Evolutionary conservation across 371 early-diverging fungal species (phyloP), one percentile per base, ranked within the genome.

Genomic region (Zychaea mexicana): DNA sequence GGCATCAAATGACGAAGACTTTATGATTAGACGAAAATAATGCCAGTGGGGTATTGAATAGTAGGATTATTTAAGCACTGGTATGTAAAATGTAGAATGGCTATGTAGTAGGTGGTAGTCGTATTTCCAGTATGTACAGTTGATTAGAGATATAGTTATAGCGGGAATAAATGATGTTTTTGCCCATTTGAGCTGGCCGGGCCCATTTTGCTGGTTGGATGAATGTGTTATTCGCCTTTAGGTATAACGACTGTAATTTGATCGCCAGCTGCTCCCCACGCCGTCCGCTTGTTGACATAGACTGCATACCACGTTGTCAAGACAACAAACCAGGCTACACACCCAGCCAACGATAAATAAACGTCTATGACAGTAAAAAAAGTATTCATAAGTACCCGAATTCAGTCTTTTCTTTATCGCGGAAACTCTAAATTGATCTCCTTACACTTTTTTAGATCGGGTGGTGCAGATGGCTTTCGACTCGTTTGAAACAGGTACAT

Each of bases 231-330:
- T 24, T 70, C 71, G 26, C 85, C 84, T 70, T 85, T 85, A 60
- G 85, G 82, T 60, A 85, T 77, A 36, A 87, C 86, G 0, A 87
- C 88, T 2, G 88, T 85, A 21, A 85, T 68, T 36, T 60, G 63
- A 57, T 87, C 88, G 0, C 78, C 88, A 15, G 63, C 49, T 5
- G 68, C 59, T 10, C 86, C 86, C 88, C 86, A 87, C 1, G 38
- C 59, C 26, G 78, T 58, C 22, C 88, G 73, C 31, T 74, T 70
- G 53, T 78, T 81, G 27, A 87, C 81, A 72, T 81, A 87, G 21
- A 87, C 36, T 24, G 76, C 83, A 59, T 82, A 87, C 88, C 88
- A 87, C 12, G 71, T 76, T 7, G 85, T 77, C 36, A 77, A 62
- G 26, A 75, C 52, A 39, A 85, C 61, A 68, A 85, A 84, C 74